Evolutionary conservation across 2,329 filamentous ascomycete genomes (phyloP), one percentile per base, ranked within the genome.

Genomic region (Ophiostoma ips): DNA sequence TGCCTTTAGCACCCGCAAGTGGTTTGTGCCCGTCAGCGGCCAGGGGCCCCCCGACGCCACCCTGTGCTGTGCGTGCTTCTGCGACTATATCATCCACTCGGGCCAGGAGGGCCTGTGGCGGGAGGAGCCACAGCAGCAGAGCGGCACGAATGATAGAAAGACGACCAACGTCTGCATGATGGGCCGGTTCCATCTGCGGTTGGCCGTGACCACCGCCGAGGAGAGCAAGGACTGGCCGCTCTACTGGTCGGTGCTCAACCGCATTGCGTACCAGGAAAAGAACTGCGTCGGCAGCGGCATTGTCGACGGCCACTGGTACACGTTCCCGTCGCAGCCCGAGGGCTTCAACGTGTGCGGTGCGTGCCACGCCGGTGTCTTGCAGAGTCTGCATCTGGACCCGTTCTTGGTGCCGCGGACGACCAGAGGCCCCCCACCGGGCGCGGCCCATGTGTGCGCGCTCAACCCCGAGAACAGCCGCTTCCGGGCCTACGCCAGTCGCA

Each of bases 41-140:
- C 53, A 53, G 0, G 56, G 60, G 1, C 60, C 58, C 0, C 40
- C 45, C 0, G 58, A 56, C 3, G 53, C 67, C 0, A 55, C 65
- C 0, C 53, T 67, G 12, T 70, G 67, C 47, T 57, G 55, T 6
- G 60, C 63, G 1, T 70, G 68, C 52, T 68, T 63, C 51, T 59
- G 56, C 49, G 67, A 70, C 55, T 60, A 62, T 16, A 58, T 69
- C 18, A 41, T 46, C 30, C 60, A 54, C 46, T 63, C 50, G 52
- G 50, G 31, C 48, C 53, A 50, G 43, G 61, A 48, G n/a, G 55
- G 4, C 35, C 24, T 38, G 9, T 57, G 55, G 37, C 46, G 52
- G 21, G 37, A 58, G 3, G 58, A 55, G 13, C 44, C 54, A 11
- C 40, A 55, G 15, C 37, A 55, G 8, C 28, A 19, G 7, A 12